These are phyloP conservation scores for Huntiella omanensis DNA, from an alignment of 2,329 filamentous ascomycete genomes.

Conservation along the genomic window DNA sequence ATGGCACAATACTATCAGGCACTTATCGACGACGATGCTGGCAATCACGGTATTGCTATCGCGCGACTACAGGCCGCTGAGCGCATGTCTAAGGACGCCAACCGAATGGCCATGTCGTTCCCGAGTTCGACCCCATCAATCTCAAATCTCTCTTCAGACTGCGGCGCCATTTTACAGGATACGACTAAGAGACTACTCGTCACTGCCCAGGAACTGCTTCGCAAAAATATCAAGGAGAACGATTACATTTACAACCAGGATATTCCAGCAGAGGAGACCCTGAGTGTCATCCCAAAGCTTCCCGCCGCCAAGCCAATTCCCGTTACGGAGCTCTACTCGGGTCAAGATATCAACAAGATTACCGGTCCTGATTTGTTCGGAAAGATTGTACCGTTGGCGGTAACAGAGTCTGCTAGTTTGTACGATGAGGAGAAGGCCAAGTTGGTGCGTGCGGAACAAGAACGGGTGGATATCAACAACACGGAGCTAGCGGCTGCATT, in stretches of 20 bases:
- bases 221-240: conserved; percentile 70
- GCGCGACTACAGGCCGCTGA: conserved; percentile 70
- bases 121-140: conserved; percentile 60
- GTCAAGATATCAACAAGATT: conserved; percentile 91
- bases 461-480: conserved; percentile 81
- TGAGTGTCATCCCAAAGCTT: conserved; percentile 70
- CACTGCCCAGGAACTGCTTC: conserved; percentile 63
- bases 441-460: conserved; percentile 77
- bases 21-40: conserved; percentile 72
- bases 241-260: conserved; percentile 96
- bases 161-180: conserved; percentile 53
- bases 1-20: conserved; percentile 90
- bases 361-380: conserved; percentile 94
- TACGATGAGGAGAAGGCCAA: conserved; percentile 99
- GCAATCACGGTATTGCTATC: conserved; percentile 70
- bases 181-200: conserved; percentile 67
- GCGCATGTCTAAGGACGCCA: conserved; percentile 57
- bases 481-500: conserved; percentile 90
- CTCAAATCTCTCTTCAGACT: conserved; percentile 70
- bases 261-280: conserved; percentile 66
- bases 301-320: conserved; percentile 94
- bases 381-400: conserved; percentile 87
- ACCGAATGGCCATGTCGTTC: conserved; percentile 57
- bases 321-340: conserved; percentile 88
- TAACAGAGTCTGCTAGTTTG: conserved; percentile 88